Percentiles rank a stretch among this genome's conserved stretches.
Evolutionary conservation across 768 basidiomycete species (phyloP).

Genomic region (Hypsizygus marmoreus): DNA sequence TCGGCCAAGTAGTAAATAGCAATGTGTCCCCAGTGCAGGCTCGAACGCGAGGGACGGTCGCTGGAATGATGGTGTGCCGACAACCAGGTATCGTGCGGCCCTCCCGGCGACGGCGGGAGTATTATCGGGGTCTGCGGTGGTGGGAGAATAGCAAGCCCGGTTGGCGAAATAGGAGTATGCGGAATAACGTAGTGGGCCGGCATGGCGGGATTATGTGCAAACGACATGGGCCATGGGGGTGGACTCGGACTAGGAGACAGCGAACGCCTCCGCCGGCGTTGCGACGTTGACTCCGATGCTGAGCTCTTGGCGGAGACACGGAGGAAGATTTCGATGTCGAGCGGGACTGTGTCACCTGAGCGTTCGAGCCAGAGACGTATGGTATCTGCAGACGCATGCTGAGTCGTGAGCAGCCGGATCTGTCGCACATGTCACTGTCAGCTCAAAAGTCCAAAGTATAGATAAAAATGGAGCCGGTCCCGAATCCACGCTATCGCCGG

Average conservation of each 20-base stretch:
- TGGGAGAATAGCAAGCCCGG: constrained; percentile 24
- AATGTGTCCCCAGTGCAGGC: constrained; percentile 79
- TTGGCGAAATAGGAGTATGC: constrained; percentile 28
- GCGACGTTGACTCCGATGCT: constrained; percentile 19
- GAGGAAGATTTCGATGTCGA: constrained; percentile 81
- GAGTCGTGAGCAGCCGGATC: constrained; percentile 76
- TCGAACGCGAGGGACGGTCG: constrained; percentile 36
- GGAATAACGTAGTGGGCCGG: constrained; percentile 39
- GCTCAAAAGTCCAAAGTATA: constrained; percentile 5
- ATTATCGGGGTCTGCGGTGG: constrained; percentile 46
- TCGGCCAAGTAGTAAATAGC: constrained; percentile 77
- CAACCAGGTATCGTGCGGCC: constrained; percentile 39
- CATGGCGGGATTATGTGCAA: constrained; percentile 29
- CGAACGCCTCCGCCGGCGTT: constrained; percentile 32
- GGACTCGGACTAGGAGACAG: constrained; percentile 31
- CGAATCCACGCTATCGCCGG: too few relatives aligned
- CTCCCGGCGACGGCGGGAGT: constrained; percentile 45
- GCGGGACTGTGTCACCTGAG: constrained; percentile 66
- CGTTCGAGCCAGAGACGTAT: constrained; percentile 84
- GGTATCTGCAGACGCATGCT: constrained; percentile 71
- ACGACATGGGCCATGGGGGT: constrained; percentile 35
- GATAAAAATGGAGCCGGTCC: constrained; percentile 3
- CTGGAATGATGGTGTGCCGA: constrained; percentile 26
- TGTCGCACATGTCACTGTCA: constrained; percentile 26
- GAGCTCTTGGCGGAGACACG: constrained; percentile 43